Evolutionary conservation across 257 asterid genomes (phyloP), one percentile per base, ranked within the genome.

Genomic region (Primulina eburnea): DNA sequence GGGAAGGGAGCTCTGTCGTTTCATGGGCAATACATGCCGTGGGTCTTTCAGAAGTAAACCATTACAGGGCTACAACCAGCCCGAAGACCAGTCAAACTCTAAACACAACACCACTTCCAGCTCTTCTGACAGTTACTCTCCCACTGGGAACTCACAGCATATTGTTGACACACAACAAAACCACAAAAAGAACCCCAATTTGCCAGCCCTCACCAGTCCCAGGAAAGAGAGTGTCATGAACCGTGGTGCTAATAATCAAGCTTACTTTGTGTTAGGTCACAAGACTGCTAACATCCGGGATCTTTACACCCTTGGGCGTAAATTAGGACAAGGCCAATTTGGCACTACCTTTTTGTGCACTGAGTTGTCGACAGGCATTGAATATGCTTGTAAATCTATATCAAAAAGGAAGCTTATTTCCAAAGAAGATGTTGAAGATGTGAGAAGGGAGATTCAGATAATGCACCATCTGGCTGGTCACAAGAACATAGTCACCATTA

Each of bases 21-120:
- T 89, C 77, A 92, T 92, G 97, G 97, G 97, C 93, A 92, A 92
- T 77, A 83, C 96, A 89, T 92, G 97, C 95, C 95, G 97, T 70
- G 96, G 96, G 77, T 89, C 93, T 85, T 83, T 89, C 17, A 84
- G 90, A 69, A 82, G 79, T 72, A 85, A 87, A 78, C 69, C 88
- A 60, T 78, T 80, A 69, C 88, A 78, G 85, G 92, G 89, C 81
- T 77, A 67, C 82, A 61, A 72, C 52, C 81, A 78, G 80, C 92
- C 96, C 67, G 84, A 85, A 77, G 86, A 85, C 47, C 81, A 77
- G 70, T 84, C 82, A 29, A 69, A 38, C 72, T 71, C 85, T 75
- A 88, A 83, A 77, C 72, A 56, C 62, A 73, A 78, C 64, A 53
- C 72, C 38, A 75, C 69, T 69, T 78, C 88, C 62, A 68, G 72